These are phyloP conservation scores for Globisporangium spinosum DNA, from an alignment of 352 stramenopile species.

Conservation along the genomic window DNA sequence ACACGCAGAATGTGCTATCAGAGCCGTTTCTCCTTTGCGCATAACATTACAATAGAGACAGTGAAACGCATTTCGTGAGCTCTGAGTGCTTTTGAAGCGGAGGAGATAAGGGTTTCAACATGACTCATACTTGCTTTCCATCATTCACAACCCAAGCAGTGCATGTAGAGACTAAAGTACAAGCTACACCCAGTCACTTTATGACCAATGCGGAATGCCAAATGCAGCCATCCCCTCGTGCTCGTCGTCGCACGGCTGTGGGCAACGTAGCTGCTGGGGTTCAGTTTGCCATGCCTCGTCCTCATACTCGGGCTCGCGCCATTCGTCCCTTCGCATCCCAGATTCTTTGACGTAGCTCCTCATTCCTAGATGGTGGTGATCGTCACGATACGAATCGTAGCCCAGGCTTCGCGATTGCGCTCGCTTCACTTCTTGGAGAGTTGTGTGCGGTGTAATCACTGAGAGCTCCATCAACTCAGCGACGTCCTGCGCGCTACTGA, in stretches of 20 bases:
- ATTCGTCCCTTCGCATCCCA: neutral
- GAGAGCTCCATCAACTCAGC: constrained; percentile 12
- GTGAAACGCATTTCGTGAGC: no score
- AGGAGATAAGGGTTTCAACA: no score
- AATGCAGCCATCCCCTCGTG: neutral
- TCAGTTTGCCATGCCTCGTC: neutral
- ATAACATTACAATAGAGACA: no score
- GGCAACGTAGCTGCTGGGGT: neutral
- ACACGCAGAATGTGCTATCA: no score
- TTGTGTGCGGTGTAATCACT: neutral
- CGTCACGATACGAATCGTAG: neutral
- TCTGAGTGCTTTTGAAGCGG: no score
- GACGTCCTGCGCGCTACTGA: neutral
- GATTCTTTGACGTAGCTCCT: neutral
- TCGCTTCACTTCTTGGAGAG: neutral
- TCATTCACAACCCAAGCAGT: no score
- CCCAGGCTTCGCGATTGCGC: neutral
- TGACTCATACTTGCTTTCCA: no score
- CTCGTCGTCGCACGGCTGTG: neutral
- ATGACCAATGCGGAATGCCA: no score
- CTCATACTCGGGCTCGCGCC: neutral
- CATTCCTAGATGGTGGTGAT: neutral
- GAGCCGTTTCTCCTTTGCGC: no score
- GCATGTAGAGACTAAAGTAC: no score
- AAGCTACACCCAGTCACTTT: no score